phyloP scores from a whole-genome alignment of 2,329 filamentous ascomycete species.

The Penicillium decumbens region DNA sequence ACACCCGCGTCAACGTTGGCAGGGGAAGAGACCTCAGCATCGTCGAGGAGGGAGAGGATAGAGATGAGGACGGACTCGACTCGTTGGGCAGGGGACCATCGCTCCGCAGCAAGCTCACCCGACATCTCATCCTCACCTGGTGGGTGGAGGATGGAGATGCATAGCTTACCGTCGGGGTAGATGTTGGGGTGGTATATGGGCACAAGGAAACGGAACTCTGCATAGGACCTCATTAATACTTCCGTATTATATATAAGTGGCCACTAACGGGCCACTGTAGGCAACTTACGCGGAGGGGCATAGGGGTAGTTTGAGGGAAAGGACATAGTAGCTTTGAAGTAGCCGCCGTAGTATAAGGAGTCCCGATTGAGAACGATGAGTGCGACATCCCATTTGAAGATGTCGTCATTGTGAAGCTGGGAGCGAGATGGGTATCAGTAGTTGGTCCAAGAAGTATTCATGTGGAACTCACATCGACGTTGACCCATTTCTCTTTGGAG shows the following conservation, averaged over 20 bases:
- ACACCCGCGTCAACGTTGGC: conserved; percentile 93
- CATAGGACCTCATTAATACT: background rate
- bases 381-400: conserved; percentile 81
- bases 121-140: conserved; percentile 91
- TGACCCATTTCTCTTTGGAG: conserved; percentile 86
- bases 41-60: conserved; percentile 84
- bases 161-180: conserved; percentile 82
- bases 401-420: conserved; percentile 72
- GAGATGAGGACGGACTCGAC: conserved; percentile 93
- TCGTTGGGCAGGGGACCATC: conserved; percentile 90
- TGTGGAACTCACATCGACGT: conserved; percentile 65
- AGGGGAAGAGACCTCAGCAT: conserved; percentile 86
- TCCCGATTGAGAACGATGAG: conserved; percentile 91
- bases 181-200: conserved; percentile 91
- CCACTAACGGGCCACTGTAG: background rate
- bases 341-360: conserved; percentile 86
- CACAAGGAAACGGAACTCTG: conserved; percentile 74
- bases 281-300: conserved; percentile 61
- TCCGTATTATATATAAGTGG: background rate
- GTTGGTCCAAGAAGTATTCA: conserved; percentile 1
- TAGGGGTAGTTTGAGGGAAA: conserved; percentile 89
- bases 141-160: conserved; percentile 92
- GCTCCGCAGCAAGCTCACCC: conserved; percentile 81
- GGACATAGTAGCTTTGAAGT: conserved; percentile 83
- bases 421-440: conserved; percentile 1